phyloP scores from a whole-genome alignment of 1,284 basidiomycete genomes.

The Irpex sp. region DNA sequence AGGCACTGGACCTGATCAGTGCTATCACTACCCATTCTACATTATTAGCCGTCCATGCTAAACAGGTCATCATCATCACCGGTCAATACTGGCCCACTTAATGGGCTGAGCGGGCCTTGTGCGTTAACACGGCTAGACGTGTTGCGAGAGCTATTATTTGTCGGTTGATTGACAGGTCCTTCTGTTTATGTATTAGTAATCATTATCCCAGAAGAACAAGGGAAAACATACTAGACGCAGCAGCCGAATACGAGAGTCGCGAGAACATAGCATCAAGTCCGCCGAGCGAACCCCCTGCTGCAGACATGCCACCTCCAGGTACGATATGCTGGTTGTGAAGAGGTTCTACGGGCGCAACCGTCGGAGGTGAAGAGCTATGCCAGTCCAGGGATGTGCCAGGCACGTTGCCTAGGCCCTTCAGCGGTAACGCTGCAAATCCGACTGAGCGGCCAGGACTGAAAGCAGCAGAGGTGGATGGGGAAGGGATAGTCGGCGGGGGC shows the following conservation, averaged over 20 bases:
- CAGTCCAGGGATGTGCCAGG: constrained; percentile 27
- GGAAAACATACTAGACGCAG: constrained; percentile 23
- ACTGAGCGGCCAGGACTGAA: constrained; percentile 25
- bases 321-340: background rate
- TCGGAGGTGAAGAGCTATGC: constrained; percentile 28
- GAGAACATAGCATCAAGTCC: constrained; percentile 29
- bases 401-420: constrained; percentile 24
- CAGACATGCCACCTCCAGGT: constrained; percentile 4
- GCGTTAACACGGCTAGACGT: constrained; percentile 34
- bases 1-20: background rate
- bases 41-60: constrained; percentile 52
- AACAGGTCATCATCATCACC: constrained; percentile 66
- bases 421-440: constrained; percentile 21
- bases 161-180: constrained; percentile 17
- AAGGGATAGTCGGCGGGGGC: constrained; percentile 39
- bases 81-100: constrained; percentile 53
- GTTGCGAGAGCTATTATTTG: constrained; percentile 31
- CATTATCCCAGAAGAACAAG: background rate
- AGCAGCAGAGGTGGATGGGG: constrained; percentile 35
- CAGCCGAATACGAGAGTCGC: constrained; percentile 28
- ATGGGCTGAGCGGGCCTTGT: constrained; percentile 44
- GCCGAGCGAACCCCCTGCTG: constrained; percentile 15
- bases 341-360: constrained; percentile 20
- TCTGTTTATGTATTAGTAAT: background rate
- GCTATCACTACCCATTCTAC: background rate